These are phyloP conservation scores for Candida vartiovaarae DNA, from an alignment of 805 yeast genomes.

Conservation along the genomic window DNA sequence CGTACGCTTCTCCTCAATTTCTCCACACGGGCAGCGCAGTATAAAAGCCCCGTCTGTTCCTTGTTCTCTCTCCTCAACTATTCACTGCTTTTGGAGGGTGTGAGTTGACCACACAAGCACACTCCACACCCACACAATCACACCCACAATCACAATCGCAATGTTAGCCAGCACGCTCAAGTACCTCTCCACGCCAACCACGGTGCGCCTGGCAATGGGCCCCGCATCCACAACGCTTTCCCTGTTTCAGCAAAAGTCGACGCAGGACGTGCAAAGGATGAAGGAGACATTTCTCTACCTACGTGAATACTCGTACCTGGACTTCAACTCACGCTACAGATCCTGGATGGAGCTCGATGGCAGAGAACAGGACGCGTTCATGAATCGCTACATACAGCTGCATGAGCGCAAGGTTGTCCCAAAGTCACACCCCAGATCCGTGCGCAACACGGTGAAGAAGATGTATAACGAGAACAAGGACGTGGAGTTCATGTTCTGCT, in stretches of 20 bases:
- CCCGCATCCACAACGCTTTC: slow-evolving; percentile 7
- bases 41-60: not conserved
- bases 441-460: slow-evolving; percentile 7
- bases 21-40: not conserved
- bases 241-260: slow-evolving; percentile 5
- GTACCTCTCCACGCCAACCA: slow-evolving; percentile 10
- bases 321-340: slow-evolving; percentile 11
- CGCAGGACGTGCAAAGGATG: slow-evolving; percentile 1
- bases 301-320: slow-evolving; percentile 5
- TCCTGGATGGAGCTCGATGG: slow-evolving; percentile 12
- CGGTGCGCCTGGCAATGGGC: slow-evolving; percentile 6
- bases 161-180: slow-evolving; percentile 9
- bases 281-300: slow-evolving; percentile 9
- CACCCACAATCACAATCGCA: too few relatives aligned
- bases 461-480: slow-evolving; percentile 13
- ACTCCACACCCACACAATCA: not conserved
- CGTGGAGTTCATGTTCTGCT: slow-evolving; percentile 11
- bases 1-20: slow-evolving; percentile 1
- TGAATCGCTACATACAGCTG: slow-evolving; percentile 2
- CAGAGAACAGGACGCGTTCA: slow-evolving; percentile 6
- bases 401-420: slow-evolving; percentile 10
- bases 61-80: not conserved
- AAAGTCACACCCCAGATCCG: slow-evolving; percentile 6
- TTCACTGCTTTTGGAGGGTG: too few relatives aligned
- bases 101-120: not conserved